Evolutionary conservation across 1,284 basidiomycete species (phyloP).

Genomic region (Pisolithus thermaeus): DNA sequence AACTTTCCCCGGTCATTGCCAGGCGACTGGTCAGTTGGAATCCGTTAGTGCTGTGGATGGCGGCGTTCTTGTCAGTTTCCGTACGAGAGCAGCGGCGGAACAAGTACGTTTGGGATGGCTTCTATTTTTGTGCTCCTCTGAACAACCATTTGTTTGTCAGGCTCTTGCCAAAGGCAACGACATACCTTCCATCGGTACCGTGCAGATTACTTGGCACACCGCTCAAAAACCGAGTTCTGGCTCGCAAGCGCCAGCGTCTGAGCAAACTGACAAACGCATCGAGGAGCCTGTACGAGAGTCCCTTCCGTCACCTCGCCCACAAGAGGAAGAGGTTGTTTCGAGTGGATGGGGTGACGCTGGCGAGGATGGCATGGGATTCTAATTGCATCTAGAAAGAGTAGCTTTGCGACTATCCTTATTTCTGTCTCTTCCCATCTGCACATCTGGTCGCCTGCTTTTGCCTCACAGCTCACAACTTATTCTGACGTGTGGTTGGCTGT

Average conservation of each 20-base stretch:
- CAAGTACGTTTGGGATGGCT: slow-evolving; percentile 41
- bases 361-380: slow-evolving; percentile 57
- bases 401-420: slow-evolving; percentile 1
- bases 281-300: slow-evolving; percentile 8
- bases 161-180: slow-evolving; percentile 62
- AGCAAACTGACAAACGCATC: slow-evolving; percentile 11
- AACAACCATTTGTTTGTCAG: slow-evolving; percentile 31
- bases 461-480: background rate
- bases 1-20: background rate
- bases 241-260: slow-evolving; percentile 10
- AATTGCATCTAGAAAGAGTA: slow-evolving; percentile 3
- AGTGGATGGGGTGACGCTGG: slow-evolving; percentile 61
- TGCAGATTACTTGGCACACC: slow-evolving; percentile 63
- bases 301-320: slow-evolving; percentile 22
- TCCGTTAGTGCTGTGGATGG: slow-evolving; percentile 51
- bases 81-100: slow-evolving; percentile 65
- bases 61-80: slow-evolving; percentile 61
- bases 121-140: slow-evolving; percentile 1
- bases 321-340: slow-evolving; percentile 53
- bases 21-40: slow-evolving; percentile 67
- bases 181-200: slow-evolving; percentile 57
- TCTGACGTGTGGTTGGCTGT: no score
- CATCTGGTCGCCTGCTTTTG: no score
- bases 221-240: slow-evolving; percentile 26
- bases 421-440: background rate